Evolutionary conservation across 2,329 filamentous ascomycete species (phyloP), one percentile per base, ranked within the genome.

Genomic region (Fusarium armeniacum): DNA sequence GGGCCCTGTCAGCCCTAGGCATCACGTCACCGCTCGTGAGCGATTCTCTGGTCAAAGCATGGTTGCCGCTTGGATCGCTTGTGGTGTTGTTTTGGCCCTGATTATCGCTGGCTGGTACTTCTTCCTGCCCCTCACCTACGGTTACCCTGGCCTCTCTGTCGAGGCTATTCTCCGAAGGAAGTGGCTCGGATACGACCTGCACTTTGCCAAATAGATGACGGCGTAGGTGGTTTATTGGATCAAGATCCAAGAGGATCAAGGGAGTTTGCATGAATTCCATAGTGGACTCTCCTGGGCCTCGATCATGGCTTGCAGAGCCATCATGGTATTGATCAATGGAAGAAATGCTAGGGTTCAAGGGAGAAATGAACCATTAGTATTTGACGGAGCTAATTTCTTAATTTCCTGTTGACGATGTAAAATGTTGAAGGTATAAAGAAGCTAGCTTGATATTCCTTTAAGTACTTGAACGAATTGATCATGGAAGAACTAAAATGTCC

Each of bases 151-250:
- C 35, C 86, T 99, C 76, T 88, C 85, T 58, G 91, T 97, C 20
- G 88, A 90, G 15, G 85, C 93, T 78, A 92, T 99, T 32, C 82
- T 91, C 68, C 87, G 90, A 68, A 90, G 96, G 80, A 98, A 98
- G 85, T 98, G 95, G 95, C 86, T 99, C 71, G 92, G 93, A 70
- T 99, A 98, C 79, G 96, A 99, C 80, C 86, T 99, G 78, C 96
- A 99, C 83, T 99, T 99, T 84, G 96, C 96, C 63, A 99, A 99
- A 88, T 99, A 91, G 83, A 65, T 20, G 64, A 26, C 28, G 50
- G 36, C 22, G 44, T 43, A 62, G 20, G 45, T 54, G 35, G 10
- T 26, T 46, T 36, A 32, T 26, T 32, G 45, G 45, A 36, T 47
- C 15, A n/a, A 43, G 52, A 28, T 56, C 45, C 24, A 26, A 35